Conservation (phyloP, 495 filamentous ascomycete genomes). For the Aspergillus haitiensis region DNA sequence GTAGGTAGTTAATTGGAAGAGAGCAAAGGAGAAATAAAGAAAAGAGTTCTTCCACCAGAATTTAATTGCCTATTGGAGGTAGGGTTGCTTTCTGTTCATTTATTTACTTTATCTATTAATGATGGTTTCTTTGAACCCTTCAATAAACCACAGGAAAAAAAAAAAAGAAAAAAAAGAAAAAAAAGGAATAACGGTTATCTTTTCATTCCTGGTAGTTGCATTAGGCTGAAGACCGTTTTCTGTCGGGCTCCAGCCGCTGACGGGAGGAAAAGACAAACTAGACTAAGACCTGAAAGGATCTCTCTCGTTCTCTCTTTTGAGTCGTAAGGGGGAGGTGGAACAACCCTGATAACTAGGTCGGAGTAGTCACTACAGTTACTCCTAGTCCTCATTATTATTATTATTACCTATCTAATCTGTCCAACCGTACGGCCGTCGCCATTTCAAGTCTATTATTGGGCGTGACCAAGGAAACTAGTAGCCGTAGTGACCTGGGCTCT, state of each 20-base stretch:
- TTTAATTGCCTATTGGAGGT: too few species aligned
- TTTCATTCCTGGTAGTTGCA: constrained; percentile 6
- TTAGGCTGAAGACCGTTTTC: constrained; percentile 28
- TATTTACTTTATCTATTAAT: too few species aligned
- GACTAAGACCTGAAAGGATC: background rate
- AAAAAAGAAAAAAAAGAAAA: background rate
- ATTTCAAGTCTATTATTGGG: background rate
- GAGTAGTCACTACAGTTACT: background rate
- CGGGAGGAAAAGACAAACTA: constrained; percentile 10
- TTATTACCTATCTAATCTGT: background rate
- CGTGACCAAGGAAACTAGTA: background rate
- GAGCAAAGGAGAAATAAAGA: too few species aligned
- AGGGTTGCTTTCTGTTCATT: too few species aligned
- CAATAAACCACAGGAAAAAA: background rate
- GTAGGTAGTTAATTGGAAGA: too few species aligned
- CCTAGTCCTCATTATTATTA: constrained; percentile 1
- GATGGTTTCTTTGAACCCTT: background rate
- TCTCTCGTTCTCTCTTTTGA: constrained; percentile 1
- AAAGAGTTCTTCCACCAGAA: too few species aligned
- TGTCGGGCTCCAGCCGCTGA: constrained; percentile 29
- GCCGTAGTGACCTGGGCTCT: background rate
- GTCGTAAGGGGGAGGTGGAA: background rate
- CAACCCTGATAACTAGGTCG: background rate
- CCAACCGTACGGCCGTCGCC: background rate
- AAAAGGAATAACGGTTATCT: constrained; percentile 2